Percentiles rank a stretch among this genome's conserved stretches.
Evolutionary conservation across 352 stramenopile genomes (phyloP).

Genomic region (Pythium biforme): DNA sequence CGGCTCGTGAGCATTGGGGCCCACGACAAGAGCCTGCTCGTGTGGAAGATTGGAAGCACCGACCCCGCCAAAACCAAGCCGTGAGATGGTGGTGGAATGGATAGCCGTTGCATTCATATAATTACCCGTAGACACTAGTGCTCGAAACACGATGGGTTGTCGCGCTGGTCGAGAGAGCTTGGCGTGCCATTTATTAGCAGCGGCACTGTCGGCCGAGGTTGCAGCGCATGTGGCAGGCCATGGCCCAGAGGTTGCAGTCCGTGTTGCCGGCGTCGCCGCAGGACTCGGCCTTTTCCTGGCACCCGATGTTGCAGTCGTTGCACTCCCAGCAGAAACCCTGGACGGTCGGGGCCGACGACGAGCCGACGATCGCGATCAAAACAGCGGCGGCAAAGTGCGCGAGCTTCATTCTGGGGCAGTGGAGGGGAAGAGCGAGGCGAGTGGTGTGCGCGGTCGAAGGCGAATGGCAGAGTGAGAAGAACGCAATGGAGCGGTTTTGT

Average conservation of each 20-base stretch:
- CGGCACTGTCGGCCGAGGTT: background rate
- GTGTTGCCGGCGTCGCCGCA: background rate
- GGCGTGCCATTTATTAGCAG: no score
- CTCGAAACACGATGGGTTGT: no score
- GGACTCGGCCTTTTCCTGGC: background rate
- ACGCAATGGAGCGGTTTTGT: no score
- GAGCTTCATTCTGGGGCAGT: background rate
- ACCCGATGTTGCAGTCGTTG: background rate
- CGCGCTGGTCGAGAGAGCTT: no score
- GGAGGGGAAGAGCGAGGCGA: no score
- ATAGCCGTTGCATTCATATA: no score
- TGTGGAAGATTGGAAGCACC: slow-evolving; percentile 38
- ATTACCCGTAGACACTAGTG: no score
- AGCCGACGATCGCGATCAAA: background rate
- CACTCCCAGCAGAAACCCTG: background rate
- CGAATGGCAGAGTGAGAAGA: background rate
- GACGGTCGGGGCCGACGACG: no score
- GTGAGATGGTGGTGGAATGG: no score
- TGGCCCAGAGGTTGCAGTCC: background rate
- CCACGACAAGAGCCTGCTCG: slow-evolving; percentile 72
- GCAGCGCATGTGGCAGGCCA: background rate
- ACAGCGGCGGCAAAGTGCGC: background rate
- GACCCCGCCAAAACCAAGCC: background rate
- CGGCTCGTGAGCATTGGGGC: slow-evolving; percentile 65
- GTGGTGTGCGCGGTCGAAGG: background rate